Percentiles rank a stretch among this genome's conserved stretches.
These are phyloP conservation scores for Naganishia onofrii DNA, from an alignment of 768 basidiomycete species.

Conservation along the genomic window DNA sequence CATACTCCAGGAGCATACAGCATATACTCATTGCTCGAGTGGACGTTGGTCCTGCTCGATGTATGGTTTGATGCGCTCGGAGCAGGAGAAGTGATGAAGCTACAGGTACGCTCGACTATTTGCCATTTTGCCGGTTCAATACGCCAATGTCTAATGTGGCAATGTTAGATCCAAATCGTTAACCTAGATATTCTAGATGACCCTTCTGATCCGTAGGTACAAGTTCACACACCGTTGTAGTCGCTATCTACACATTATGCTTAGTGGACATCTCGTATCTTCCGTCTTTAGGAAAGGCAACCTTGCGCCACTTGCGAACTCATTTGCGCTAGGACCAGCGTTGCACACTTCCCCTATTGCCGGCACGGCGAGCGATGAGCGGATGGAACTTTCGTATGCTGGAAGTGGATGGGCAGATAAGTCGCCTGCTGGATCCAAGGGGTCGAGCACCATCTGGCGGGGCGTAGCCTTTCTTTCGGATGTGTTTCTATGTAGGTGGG, in stretches of 20 bases:
- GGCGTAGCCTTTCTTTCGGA: slow-evolving; percentile 42
- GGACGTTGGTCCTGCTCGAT: slow-evolving; percentile 56
- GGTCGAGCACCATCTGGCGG: neutral
- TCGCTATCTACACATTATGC: neutral
- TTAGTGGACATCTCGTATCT: neutral
- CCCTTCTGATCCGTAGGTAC: neutral
- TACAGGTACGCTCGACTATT: slow-evolving; percentile 35
- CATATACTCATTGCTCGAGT: slow-evolving; percentile 79
- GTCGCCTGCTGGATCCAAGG: neutral
- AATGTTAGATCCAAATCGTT: neutral
- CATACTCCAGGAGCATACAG: slow-evolving; percentile 83
- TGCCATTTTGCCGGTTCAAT: neutral
- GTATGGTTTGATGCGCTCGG: slow-evolving; percentile 45
- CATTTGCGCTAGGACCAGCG: neutral
- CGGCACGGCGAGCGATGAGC: neutral
- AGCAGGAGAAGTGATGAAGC: slow-evolving; percentile 35
- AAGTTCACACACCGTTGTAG: neutral
- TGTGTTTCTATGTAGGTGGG: slow-evolving; percentile 46
- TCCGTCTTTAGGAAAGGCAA: neutral
- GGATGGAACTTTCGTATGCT: slow-evolving; percentile 21
- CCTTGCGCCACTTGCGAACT: neutral
- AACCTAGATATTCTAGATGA: neutral
- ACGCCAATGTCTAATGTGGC: neutral
- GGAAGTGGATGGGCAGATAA: slow-evolving; percentile 16
- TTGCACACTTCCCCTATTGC: neutral